Evolutionary conservation across 352 stramenopile species (phyloP), one percentile per base, ranked within the genome.

Genomic region (Globisporangium megalacanthum): DNA sequence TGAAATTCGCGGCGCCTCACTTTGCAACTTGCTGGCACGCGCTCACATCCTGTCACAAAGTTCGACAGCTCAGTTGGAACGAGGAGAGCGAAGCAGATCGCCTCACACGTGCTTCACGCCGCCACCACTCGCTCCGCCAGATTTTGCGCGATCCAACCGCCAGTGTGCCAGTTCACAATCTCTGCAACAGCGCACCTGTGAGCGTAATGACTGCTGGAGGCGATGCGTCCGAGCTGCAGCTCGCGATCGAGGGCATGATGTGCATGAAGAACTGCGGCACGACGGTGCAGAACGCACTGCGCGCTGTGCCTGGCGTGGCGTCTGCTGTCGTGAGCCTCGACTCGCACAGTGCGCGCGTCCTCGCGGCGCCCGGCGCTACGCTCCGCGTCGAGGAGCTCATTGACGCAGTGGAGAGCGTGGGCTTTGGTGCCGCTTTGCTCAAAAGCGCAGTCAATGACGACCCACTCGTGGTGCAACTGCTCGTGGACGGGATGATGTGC

Each of bases 181-280:
- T 39, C 35, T 13, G 35, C 35, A 39, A 39, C 35, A 13, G 10
- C 35, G 10, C 35, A 8, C 6, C 35, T 39, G 7, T 39, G 35
- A 39, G 35, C n/a, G 25, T 9, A 3, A 49, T 49, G 44, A 22
- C 22, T 10, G 19, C 44, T 10, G n/a, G n/a, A 15, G n/a, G 7
- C n/a, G 49, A 54, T 6, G 7, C 11, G 4, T 14, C 19, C 19
- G 50, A 36, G 35, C 42, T 56, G 20, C 62, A 86, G 53, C 84
- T 96, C 20, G 69, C 67, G 42, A 82, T 98, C 42, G 95, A 98
- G 57, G 91, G 92, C 52, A 97, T 97, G 82, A 97, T 95, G 72
- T 97, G 89, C 57, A 93, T 97, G 79, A 98, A 98, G 53, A 98
- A 97, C 72, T 97, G 93, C 69, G 97, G 96, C 54, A 92, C 58